Evolutionary conservation across 768 basidiomycete genomes (phyloP).

Genomic region (Ramaria sp.): DNA sequence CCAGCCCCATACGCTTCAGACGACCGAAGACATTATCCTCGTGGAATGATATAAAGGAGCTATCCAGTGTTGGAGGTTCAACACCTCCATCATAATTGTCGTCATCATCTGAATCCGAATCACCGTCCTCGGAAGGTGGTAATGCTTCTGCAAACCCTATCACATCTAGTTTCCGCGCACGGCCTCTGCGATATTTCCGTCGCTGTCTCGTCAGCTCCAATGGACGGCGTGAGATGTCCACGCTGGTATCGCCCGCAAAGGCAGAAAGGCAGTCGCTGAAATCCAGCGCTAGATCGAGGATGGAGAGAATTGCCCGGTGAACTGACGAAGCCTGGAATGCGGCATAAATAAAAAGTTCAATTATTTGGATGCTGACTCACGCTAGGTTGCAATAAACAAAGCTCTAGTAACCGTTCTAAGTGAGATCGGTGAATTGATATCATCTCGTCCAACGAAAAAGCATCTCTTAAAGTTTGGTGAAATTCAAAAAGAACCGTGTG

Average conservation of each 20-base stretch:
- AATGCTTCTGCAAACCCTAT: conserved; percentile 12
- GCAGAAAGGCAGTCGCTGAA: conserved; percentile 55
- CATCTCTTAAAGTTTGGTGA: conserved; percentile 39
- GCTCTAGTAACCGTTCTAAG: conserved; percentile 45
- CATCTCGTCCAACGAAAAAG: conserved; percentile 66
- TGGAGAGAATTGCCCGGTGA: conserved; percentile 52
- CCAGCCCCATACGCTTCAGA: conserved; percentile 53
- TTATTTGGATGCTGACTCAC: conserved; percentile 25
- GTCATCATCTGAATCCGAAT: conserved; percentile 26
- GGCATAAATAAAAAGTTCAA: not conserved
- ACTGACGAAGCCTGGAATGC: conserved; percentile 45
- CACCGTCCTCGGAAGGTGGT: conserved; percentile 17
- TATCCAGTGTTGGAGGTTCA: not conserved
- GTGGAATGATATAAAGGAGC: conserved; percentile 27
- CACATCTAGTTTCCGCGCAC: conserved; percentile 15
- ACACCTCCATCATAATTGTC: conserved; percentile 21
- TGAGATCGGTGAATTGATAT: conserved; percentile 33
- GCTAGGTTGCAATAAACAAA: conserved; percentile 53
- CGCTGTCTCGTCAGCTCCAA: conserved; percentile 44
- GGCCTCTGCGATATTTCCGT: conserved; percentile 39
- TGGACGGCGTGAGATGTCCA: conserved; percentile 39
- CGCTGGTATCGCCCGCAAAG: conserved; percentile 50
- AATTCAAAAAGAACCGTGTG: conserved; percentile 52
- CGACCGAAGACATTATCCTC: conserved; percentile 39
- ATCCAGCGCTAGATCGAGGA: conserved; percentile 64